These are phyloP conservation scores for Beauveria pseudobassiana DNA, from an alignment of 2,329 filamentous ascomycete species.

Conservation along the genomic window DNA sequence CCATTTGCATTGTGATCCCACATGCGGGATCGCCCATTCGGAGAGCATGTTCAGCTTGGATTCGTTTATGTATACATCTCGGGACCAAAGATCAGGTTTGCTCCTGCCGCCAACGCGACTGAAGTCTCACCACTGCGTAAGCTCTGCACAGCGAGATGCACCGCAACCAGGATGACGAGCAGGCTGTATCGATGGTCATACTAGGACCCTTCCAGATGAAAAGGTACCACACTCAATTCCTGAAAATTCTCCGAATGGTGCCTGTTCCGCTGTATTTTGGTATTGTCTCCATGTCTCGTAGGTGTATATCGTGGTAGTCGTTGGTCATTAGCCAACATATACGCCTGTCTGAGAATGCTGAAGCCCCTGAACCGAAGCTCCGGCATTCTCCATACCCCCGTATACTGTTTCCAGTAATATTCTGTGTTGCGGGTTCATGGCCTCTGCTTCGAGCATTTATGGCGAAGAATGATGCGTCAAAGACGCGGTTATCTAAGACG, in stretches of 20 bases:
- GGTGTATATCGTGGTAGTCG: conserved; percentile 13
- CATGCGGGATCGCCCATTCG: conserved; percentile 27
- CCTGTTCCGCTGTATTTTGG: conserved; percentile 18
- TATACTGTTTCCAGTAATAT: too few species aligned
- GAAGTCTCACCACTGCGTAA: conserved; percentile 21
- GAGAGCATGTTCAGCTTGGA: conserved; percentile 38
- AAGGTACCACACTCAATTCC: conserved; percentile 34
- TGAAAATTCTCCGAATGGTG: conserved; percentile 25
- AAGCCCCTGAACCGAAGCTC: too few species aligned
- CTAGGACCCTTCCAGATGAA: conserved; percentile 29
- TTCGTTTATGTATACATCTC: conserved; percentile 14
- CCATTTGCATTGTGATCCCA: conserved; percentile 39
- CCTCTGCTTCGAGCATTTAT: too few species aligned
- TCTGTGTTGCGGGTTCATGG: too few species aligned
- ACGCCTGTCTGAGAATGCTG: conserved; percentile 8
- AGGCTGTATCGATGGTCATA: conserved; percentile 29
- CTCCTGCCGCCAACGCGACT: conserved; percentile 34
- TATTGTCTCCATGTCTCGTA: conserved; percentile 10
- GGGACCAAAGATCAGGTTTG: conserved; percentile 17
- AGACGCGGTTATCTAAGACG: too few species aligned
- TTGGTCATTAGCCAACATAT: conserved; percentile 19
- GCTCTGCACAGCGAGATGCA: conserved; percentile 25
- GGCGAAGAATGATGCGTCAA: too few species aligned
- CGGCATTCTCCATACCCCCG: too few species aligned
- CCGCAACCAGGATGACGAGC: conserved; percentile 25